Evolutionary conservation across 108 stramenopile species (phyloP).

Genomic region (Bacterosira constricta): DNA sequence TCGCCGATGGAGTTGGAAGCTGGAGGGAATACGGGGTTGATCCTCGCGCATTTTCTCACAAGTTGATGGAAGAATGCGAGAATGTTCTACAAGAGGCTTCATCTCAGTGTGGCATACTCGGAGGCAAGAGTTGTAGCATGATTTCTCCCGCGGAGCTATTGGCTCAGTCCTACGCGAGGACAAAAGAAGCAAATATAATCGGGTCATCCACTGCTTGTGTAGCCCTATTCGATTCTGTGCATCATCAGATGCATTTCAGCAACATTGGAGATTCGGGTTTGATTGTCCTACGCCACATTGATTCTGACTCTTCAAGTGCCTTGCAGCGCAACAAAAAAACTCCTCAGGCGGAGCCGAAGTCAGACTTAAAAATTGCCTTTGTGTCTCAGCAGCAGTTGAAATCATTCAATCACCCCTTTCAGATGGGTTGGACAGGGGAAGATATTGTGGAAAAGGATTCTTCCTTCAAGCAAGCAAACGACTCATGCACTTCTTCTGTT

Average conservation of each 20-base stretch:
- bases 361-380: constrained; percentile 91
- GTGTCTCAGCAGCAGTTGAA: constrained; percentile 94
- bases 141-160: constrained; percentile 71
- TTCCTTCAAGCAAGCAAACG: constrained; percentile 84
- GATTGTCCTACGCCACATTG: constrained; percentile 94
- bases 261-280: constrained; percentile 97
- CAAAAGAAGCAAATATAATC: constrained; percentile 79
- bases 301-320: constrained; percentile 88
- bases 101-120: constrained; percentile 25
- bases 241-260: constrained; percentile 92
- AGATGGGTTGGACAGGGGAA: constrained; percentile 92
- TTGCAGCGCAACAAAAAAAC: constrained; percentile 79
- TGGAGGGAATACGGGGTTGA: constrained; percentile 96
- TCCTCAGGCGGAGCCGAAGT: constrained; percentile 73
- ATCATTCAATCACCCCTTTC: constrained; percentile 96
- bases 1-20: constrained; percentile 97
- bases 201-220: constrained; percentile 92
- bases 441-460: constrained; percentile 60
- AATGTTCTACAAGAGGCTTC: constrained; percentile 65
- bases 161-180: constrained; percentile 75
- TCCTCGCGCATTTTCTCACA: constrained; percentile 87
- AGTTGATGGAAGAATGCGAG: constrained; percentile 84
- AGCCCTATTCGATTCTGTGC: constrained; percentile 85
- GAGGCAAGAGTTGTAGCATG: constrained; percentile 58
- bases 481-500: constrained; percentile 90